Base-by-base conservation (phyloP, 805 yeast genomes). In the Grigorovia transvaalensis region DNA sequence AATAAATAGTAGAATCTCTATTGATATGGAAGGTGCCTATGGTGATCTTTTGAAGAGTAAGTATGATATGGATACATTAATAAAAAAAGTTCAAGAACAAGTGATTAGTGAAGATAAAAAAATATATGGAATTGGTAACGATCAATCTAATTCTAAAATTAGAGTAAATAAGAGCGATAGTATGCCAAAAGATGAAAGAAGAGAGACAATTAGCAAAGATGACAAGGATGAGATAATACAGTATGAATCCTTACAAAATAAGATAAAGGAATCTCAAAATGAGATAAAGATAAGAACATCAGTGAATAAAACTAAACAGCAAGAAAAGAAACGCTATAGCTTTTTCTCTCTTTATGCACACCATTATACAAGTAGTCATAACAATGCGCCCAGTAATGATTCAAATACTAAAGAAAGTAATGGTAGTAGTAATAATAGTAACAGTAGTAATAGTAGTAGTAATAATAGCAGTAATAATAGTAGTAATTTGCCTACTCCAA, bases 21-120 rank as follows among this genome's bases (percentile, higher is more conserved):
- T 70, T 35, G 72, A 70, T 49, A 33, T 69, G 53, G 57, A 67
- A 27, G 54, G 57, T 48, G 71, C 67, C 23, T 64, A 65, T 53
- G 74, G 73, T 48, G 73, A 69, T 49, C 59, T 69, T 35, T 69
- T 68, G n/a, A 66, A 60, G 40, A 66, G 69, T 30, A 61, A 59
- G 45, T 55, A 49, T 9, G 62, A 60, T 33, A 56, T 52, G 15
- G 61, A 57, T 19, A 50, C 58, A 2, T 55, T 56, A 11, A 49
- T 58, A 7, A 59, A 57, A 47, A 54, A 56, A 33, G 51, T 59
- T 4, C 60, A 62, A 20, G 63, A 61, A 44, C 60, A 42, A 19
- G 44, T 38, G 5, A 23, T 46, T n/a, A 33, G 20, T 45, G 47
- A 45, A 33, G 47, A 45, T 15, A 30, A 30, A 11, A 57, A 48